phyloP scores from a whole-genome alignment of 2,329 filamentous ascomycete genomes.

The Claviceps fusiformis region DNA sequence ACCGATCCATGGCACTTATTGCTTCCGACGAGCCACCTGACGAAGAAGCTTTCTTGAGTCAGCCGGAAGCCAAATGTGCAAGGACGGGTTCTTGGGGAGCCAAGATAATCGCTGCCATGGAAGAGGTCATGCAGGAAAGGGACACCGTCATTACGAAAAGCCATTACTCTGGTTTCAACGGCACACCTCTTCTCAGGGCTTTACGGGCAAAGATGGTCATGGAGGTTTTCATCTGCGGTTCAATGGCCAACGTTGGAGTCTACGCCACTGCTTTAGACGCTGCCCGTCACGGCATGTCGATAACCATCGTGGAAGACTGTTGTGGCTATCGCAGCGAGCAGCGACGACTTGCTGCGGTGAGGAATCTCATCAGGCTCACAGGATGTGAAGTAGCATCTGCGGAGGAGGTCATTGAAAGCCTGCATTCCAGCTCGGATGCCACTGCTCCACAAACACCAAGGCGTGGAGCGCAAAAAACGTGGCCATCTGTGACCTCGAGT shows the following conservation, averaged over 20 bases:
- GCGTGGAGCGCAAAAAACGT: not conserved
- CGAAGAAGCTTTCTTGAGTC: slow-evolving; percentile 34
- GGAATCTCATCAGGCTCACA: slow-evolving; percentile 58
- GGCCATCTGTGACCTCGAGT: not conserved
- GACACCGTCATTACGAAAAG: slow-evolving; percentile 52
- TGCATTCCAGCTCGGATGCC: slow-evolving; percentile 9
- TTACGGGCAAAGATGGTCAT: slow-evolving; percentile 79
- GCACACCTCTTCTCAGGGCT: slow-evolving; percentile 58
- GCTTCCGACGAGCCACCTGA: slow-evolving; percentile 9
- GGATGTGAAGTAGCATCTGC: slow-evolving; percentile 54
- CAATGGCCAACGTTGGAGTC: slow-evolving; percentile 74
- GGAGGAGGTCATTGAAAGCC: slow-evolving; percentile 37
- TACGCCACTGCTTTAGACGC: slow-evolving; percentile 88
- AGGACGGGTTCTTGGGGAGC: slow-evolving; percentile 30
- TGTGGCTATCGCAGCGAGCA: slow-evolving; percentile 61
- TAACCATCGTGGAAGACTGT: slow-evolving; percentile 80
- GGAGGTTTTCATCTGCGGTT: slow-evolving; percentile 78
- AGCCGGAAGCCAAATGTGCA: slow-evolving; percentile 28
- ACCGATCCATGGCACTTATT: slow-evolving; percentile 1
- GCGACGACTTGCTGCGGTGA: slow-evolving; percentile 58
- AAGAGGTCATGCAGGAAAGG: slow-evolving; percentile 28
- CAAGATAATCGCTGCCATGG: slow-evolving; percentile 30
- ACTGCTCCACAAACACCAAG: slow-evolving; percentile 4
- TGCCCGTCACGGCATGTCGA: slow-evolving; percentile 72
- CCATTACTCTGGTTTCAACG: slow-evolving; percentile 78